Evolutionary conservation across 1,139 yeast species (phyloP), one percentile per base, ranked within the genome.

Genomic region (Zygosaccharomyces pseudobailii): DNA sequence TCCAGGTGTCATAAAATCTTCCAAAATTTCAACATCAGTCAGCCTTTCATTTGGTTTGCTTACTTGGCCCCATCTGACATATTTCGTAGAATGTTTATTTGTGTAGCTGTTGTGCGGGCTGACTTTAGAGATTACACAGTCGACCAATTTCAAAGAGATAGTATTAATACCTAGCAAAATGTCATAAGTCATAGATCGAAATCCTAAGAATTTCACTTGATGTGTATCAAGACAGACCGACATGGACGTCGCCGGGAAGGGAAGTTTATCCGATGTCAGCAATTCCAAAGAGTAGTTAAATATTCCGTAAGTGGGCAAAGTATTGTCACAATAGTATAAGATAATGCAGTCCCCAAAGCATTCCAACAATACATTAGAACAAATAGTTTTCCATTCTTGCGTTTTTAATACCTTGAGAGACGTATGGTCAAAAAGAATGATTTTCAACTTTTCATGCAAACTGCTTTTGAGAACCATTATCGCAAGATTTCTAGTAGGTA

Each of bases 391-490:
- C 23, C 36, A 13, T 13, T 33, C 42, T 17, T 33, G 32, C 7
- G 19, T 4, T 17, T 40, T 33, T 8, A 40, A 22, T 17, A 45
- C 21, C 23, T 31, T 23, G 47, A 43, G 45, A 5, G 4, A 10
- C 8, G 27, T 7, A 35, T 25, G 37, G 19, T 45, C 47, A 19
- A 48, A 48, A 23, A 48, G 45, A 6, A 22, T 25, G 5, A 43
- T 25, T 3, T 24, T 30, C 6, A 40, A 6, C 6, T n/a, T 30
- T 9, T 25, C 6, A 4, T n/a, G 30, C 23, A 23, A 9, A 30
- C 23, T 6, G 7, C 20, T 25, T 13, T 43, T 43, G 5, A 41
- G 23, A 7, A 38, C 41, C 4, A 48, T 27, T 9, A 41, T 34
- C 7, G 43, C 41, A 9, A 25, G 23, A 17, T 17, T 19, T 6